phyloP scores from a whole-genome alignment of 2,329 filamentous ascomycete genomes.

The Cytospora piceae region DNA sequence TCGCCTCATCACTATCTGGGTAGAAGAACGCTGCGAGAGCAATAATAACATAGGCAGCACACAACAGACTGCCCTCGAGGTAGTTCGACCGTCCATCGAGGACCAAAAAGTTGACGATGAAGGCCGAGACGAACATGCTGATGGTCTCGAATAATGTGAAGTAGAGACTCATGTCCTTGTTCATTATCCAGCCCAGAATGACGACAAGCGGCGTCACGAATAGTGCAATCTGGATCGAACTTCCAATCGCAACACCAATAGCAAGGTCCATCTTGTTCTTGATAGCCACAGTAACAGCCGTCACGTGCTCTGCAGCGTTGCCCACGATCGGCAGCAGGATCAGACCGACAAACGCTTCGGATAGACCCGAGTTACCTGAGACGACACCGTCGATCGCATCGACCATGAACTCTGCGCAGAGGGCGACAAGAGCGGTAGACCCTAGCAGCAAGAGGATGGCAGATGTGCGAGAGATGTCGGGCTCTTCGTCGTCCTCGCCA shows the following conservation, averaged over 20 bases:
- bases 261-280: slow-evolving; percentile 79
- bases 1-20: slow-evolving; percentile 55
- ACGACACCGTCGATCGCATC: slow-evolving; percentile 68
- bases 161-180: slow-evolving; percentile 75
- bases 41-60: slow-evolving; percentile 71
- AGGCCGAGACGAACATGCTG: slow-evolving; percentile 79
- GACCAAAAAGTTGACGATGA: slow-evolving; percentile 88
- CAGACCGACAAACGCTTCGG: slow-evolving; percentile 71
- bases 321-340: slow-evolving; percentile 75
- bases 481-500: slow-evolving; percentile 39
- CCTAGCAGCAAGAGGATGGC: slow-evolving; percentile 65
- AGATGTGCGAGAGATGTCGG: slow-evolving; percentile 50
- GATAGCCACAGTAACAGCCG: slow-evolving; percentile 69
- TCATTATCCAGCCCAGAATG: slow-evolving; percentile 70
- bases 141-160: slow-evolving; percentile 90
- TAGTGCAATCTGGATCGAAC: slow-evolving; percentile 72
- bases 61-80: slow-evolving; percentile 74
- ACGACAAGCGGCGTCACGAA: slow-evolving; percentile 73
- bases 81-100: slow-evolving; percentile 86
- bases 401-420: slow-evolving; percentile 73
- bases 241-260: slow-evolving; percentile 72
- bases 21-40: slow-evolving; percentile 70
- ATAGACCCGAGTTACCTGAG: slow-evolving; percentile 52
- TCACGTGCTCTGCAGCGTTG: slow-evolving; percentile 75
- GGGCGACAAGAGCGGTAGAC: slow-evolving; percentile 67